Evolutionary conservation across 2,329 filamentous ascomycete genomes (phyloP).

Genomic region (Sporothrix dimorphospora): DNA sequence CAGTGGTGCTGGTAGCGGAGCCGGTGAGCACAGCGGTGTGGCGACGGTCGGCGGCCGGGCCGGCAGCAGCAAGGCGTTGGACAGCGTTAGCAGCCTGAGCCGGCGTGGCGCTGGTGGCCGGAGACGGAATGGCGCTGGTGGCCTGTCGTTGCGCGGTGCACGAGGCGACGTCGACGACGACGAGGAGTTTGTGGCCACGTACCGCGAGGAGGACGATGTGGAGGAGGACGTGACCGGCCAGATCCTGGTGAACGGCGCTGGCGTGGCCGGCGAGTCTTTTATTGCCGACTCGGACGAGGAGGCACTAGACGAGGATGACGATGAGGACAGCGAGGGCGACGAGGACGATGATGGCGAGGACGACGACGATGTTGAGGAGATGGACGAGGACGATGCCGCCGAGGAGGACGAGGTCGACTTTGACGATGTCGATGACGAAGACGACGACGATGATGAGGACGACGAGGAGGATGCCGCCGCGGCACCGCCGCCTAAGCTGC

Average conservation of each 20-base stretch:
- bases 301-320: constrained; percentile 59
- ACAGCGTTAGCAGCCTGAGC: constrained; percentile 58
- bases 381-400: constrained; percentile 71
- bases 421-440: constrained; percentile 34
- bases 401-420: constrained; percentile 29
- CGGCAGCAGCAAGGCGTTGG: constrained; percentile 52
- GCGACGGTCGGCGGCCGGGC: not conserved
- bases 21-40: constrained; percentile 38
- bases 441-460: constrained; percentile 41
- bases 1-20: constrained; percentile 9
- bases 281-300: constrained; percentile 31
- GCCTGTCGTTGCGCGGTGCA: not conserved
- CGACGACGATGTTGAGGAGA: constrained; percentile 47
- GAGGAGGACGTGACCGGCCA: constrained; percentile 38
- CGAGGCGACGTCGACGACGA: constrained; percentile 45
- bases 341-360: constrained; percentile 40
- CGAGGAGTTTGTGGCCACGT: constrained; percentile 74
- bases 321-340: constrained; percentile 53
- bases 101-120: constrained; percentile 44
- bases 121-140: not conserved
- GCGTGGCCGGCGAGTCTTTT: constrained; percentile 33
- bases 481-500: constrained; percentile 42
- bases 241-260: constrained; percentile 41
- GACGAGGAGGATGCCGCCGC: constrained; percentile 42
- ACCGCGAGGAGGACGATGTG: constrained; percentile 70